phyloP scores from a whole-genome alignment of 352 stramenopile genomes.

The Globisporangium lucens region DNA sequence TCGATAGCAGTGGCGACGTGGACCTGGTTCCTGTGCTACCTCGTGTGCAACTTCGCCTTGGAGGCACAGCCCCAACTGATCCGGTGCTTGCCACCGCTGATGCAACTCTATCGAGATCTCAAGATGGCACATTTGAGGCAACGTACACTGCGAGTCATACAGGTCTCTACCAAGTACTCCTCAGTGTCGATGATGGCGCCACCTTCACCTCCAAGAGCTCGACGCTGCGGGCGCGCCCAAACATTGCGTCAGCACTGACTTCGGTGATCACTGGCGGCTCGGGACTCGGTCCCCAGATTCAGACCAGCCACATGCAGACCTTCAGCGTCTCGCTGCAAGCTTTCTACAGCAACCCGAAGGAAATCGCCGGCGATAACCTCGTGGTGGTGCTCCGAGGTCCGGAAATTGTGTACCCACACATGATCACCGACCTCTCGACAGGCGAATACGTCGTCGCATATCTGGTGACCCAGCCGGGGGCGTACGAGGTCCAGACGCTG shows the following conservation, averaged over 20 bases:
- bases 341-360: conserved; percentile 39
- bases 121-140: conserved; percentile 17
- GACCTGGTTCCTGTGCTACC: neutral
- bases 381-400: conserved; percentile 32
- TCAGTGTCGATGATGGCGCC: conserved; percentile 29
- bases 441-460: conserved; percentile 46
- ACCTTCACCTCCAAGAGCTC: conserved; percentile 30
- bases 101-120: neutral
- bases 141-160: conserved; percentile 30
- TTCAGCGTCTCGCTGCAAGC: conserved; percentile 40
- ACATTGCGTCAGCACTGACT: conserved; percentile 27
- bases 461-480: conserved; percentile 22
- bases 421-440: conserved; percentile 33
- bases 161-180: conserved; percentile 32
- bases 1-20: conserved; percentile 2
- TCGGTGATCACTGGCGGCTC: conserved; percentile 26
- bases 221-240: conserved; percentile 27
- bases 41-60: conserved; percentile 1
- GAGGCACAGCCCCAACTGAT: conserved; percentile 12
- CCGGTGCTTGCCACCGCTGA: neutral
- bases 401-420: conserved; percentile 21
- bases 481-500: conserved; percentile 48
- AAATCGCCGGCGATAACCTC: conserved; percentile 35
- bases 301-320: conserved; percentile 19
- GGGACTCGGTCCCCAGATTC: conserved; percentile 32